Evolutionary conservation across 768 basidiomycete genomes (phyloP).

Genomic region (Boletus speciosus): DNA sequence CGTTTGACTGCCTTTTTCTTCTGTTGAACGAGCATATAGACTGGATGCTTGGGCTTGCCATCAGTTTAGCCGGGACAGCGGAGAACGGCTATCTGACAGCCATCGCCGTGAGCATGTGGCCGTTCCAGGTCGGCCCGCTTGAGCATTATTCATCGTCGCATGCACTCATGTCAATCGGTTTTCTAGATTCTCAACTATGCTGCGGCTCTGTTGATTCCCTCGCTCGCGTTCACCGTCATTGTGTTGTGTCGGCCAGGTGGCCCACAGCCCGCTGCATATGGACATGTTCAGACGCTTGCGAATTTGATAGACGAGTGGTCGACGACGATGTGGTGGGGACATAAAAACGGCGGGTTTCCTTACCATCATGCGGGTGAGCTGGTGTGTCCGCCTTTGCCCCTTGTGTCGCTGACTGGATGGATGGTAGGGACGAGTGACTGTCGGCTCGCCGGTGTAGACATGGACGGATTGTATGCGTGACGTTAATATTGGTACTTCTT

Average conservation of each 20-base stretch:
- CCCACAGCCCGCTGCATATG: slow-evolving; percentile 31
- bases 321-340: slow-evolving; percentile 31
- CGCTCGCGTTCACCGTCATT: slow-evolving; percentile 14
- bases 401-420: background rate
- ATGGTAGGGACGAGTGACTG: slow-evolving; percentile 23
- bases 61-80: slow-evolving; percentile 17
- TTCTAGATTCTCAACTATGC: slow-evolving; percentile 29
- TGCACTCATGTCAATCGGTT: background rate
- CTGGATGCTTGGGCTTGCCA: slow-evolving; percentile 33
- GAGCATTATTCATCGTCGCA: background rate
- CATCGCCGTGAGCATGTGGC: slow-evolving; percentile 25
- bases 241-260: slow-evolving; percentile 18
- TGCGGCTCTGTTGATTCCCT: slow-evolving; percentile 15
- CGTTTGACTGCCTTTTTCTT: background rate
- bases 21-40: slow-evolving; percentile 13
- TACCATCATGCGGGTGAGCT: slow-evolving; percentile 23
- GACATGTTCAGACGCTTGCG: slow-evolving; percentile 33
- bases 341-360: slow-evolving; percentile 11
- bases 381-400: background rate
- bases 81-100: slow-evolving; percentile 5
- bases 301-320: slow-evolving; percentile 38
- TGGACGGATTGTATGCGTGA: slow-evolving; percentile 20
- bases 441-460: slow-evolving; percentile 19
- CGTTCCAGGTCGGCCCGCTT: slow-evolving; percentile 18
- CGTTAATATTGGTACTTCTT: background rate